phyloP scores from a whole-genome alignment of 106 monocot species.

The Xerophyta viscosa region DNA sequence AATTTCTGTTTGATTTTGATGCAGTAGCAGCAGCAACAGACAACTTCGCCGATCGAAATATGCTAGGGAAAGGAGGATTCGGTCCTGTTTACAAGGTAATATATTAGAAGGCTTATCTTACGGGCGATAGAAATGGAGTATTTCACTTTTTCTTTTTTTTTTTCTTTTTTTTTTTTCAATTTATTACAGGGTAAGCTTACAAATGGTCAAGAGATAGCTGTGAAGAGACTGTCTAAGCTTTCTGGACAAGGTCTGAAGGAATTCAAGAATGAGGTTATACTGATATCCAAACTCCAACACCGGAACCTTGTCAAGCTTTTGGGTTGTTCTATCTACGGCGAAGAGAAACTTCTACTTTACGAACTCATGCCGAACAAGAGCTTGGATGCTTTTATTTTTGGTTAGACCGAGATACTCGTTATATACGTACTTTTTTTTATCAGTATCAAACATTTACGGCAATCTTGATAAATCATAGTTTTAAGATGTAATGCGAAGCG shows the following conservation, averaged over 20 bases:
- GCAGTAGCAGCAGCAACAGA: conserved; percentile 17
- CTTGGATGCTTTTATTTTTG: conserved; percentile 11
- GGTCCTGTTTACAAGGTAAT: conserved; percentile 1
- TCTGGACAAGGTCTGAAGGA: conserved; percentile 13
- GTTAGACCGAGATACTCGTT: background rate
- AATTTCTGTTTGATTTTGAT: conserved; percentile 7
- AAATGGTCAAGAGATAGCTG: conserved; percentile 8
- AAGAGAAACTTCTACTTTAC: conserved; percentile 9
- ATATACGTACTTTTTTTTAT: background rate
- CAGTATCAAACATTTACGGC: too few relatives aligned
- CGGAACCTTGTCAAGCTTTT: conserved; percentile 12
- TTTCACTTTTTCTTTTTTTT: too few relatives aligned
- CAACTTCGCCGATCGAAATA: conserved; percentile 10
- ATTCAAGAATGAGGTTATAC: conserved; percentile 11
- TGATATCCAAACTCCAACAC: conserved; percentile 12
- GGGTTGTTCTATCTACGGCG: conserved; percentile 8
- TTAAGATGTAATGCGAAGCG: too few relatives aligned
- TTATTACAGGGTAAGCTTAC: background rate
- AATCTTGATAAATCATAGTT: too few relatives aligned
- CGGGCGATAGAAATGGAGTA: too few relatives aligned
- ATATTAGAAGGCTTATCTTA: too few relatives aligned
- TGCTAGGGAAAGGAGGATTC: background rate
- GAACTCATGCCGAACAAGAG: conserved; percentile 9
- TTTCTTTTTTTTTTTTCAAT: too few relatives aligned
- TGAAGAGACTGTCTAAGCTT: conserved; percentile 11